Percentiles rank a stretch among this genome's conserved stretches.
These are phyloP conservation scores for Lichtheimia hyalospora DNA, from an alignment of 371 early-diverging fungal species.

Conservation along the genomic window DNA sequence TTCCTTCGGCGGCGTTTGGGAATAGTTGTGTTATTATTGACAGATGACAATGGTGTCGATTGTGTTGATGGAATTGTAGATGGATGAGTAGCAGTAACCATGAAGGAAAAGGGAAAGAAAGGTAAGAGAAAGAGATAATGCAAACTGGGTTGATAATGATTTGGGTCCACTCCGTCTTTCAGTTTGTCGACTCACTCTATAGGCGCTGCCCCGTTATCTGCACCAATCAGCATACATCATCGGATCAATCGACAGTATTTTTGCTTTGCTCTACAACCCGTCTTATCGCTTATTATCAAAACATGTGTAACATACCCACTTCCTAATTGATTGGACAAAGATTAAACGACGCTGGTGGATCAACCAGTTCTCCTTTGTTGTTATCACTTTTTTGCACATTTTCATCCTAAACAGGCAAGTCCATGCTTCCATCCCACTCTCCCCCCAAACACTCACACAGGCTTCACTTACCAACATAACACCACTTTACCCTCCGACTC, in stretches of 20 bases:
- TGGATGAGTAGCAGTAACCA: neutral
- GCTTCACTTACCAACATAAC: too few species aligned
- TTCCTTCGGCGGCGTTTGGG: conserved; percentile 23
- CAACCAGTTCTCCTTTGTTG: too few species aligned
- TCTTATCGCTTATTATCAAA: conserved; percentile 8
- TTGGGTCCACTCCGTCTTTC: neutral
- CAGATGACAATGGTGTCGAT: neutral
- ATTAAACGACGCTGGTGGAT: conserved; percentile 3
- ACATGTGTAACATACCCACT: neutral
- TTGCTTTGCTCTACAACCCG: conserved; percentile 2
- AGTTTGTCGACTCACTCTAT: too few species aligned
- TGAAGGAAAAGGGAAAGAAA: conserved; percentile 1
- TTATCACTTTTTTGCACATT: too few species aligned
- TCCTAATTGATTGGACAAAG: conserved; percentile 3
- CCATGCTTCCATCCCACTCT: too few species aligned
- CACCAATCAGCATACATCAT: conserved; percentile 27
- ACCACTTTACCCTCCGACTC: too few species aligned
- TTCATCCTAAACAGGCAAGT: too few species aligned
- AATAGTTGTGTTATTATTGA: conserved; percentile 6
- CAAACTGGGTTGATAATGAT: conserved; percentile 6
- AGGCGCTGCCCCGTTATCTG: conserved; percentile 21
- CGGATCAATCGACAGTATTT: conserved; percentile 14
- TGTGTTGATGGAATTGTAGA: conserved; percentile 13
- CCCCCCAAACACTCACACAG: too few species aligned
- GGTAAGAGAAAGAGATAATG: conserved; percentile 6